phyloP scores from a whole-genome alignment of 139 green algal species.

The Chlamydomonas sp. region DNA sequence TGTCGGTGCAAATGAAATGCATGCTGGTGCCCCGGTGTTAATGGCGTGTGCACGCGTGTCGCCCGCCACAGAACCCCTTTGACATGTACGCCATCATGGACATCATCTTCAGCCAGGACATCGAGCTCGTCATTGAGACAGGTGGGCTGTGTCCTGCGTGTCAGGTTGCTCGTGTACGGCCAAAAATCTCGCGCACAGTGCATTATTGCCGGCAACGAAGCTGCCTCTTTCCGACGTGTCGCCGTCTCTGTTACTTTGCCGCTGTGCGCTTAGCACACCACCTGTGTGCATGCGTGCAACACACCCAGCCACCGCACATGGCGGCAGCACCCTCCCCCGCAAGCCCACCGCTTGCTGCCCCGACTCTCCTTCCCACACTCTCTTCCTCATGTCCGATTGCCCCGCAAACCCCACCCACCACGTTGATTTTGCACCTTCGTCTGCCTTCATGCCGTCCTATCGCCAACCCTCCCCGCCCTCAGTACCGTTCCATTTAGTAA shows the following conservation, averaged over 20 bases:
- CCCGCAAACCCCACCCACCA: background rate
- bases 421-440: background rate
- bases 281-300: background rate
- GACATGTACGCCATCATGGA: conserved; percentile 46
- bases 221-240: background rate
- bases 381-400: background rate
- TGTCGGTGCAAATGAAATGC: too few species aligned
- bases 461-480: background rate
- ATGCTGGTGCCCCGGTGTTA: too few species aligned
- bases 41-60: background rate
- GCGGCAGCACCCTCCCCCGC: background rate
- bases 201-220: background rate
- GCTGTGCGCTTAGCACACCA: background rate
- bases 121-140: conserved; percentile 59
- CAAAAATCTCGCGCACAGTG: background rate
- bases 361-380: too few species aligned
- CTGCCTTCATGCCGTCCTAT: background rate
- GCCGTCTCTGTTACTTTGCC: background rate
- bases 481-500: background rate
- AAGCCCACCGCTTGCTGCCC: too few species aligned
- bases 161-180: background rate
- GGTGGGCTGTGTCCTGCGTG: conserved; percentile 4
- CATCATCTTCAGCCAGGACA: conserved; percentile 42
- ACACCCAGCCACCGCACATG: background rate
- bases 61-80: conserved; percentile 41